Base-by-base conservation (phyloP, 2,329 filamentous ascomycete genomes). In the Gaeumannomyces tritici region DNA sequence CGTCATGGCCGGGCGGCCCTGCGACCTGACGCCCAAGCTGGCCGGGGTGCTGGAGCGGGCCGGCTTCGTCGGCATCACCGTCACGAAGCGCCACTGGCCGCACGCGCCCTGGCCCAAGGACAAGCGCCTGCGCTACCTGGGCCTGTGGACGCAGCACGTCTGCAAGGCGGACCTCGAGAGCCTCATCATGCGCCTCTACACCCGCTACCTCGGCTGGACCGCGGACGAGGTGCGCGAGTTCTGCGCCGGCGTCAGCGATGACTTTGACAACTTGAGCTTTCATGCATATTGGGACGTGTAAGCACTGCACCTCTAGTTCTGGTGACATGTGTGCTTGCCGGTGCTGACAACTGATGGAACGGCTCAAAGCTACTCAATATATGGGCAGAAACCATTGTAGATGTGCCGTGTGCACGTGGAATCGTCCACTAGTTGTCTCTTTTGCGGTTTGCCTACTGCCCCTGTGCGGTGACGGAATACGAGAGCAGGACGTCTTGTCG, bases 201-300 rank as follows among this genome's bases (percentile, higher is more conserved):
- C 68, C 7, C 69, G 70, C 61, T 67, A 66, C 33, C 63, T 74
- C 29, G 71, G 69, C 28, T 72, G 71, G 72, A 64, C 67, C 5
- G 51, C 62, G 4, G 70, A 73, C 63, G 70, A 71, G 31, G 70
- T 72, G 18, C 70, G 74, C 64, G 51, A 69, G 7, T 63, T 74
- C 35, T 67, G 74, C 8, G 66, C 70, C 13, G 68, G 71, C 7
- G 71, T 74, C 28, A 66, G 70, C 57, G 70, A 68, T 56, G 71
- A 73, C 60, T 63, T 73, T 64, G 64, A 63, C 56, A 64, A 74
- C 62, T 63, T 66, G 47, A 67, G 67, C 28, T 73, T 74, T 55
- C 72, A 74, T 55, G 70, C 70, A 26, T 74, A 71, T 62, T 69
- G 47, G 47, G 59, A 61, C 28, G 59, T 61, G 59, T 61, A 24